Evolutionary conservation across 2,329 filamentous ascomycete genomes (phyloP).

Genomic region (Domatiomyces globalis): DNA sequence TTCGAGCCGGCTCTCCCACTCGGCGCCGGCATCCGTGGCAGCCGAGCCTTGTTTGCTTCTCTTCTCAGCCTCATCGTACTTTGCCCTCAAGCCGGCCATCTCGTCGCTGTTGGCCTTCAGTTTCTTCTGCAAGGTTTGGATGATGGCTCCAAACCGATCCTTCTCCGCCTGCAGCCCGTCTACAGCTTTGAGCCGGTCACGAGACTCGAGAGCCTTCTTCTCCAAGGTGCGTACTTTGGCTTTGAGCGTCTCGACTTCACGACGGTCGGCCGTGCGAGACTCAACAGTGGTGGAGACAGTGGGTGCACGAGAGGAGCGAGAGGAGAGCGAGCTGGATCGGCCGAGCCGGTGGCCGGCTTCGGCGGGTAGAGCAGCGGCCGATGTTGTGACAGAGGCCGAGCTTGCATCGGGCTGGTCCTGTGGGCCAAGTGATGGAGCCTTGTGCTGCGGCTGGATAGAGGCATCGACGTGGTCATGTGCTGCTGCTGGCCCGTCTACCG

Average conservation of each 20-base stretch:
- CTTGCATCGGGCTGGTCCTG: background rate
- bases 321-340: background rate
- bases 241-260: slow-evolving; percentile 76
- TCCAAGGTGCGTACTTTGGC: slow-evolving; percentile 77
- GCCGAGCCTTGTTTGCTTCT: slow-evolving; percentile 46
- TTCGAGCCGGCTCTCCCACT: slow-evolving; percentile 74
- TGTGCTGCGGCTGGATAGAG: no score
- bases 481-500: background rate
- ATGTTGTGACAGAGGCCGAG: background rate
- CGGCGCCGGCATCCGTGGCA: slow-evolving; percentile 46
- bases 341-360: no score
- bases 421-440: no score
- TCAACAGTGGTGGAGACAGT: background rate
- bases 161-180: slow-evolving; percentile 54
- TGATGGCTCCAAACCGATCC: slow-evolving; percentile 54
- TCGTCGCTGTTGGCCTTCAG: slow-evolving; percentile 76
- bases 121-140: slow-evolving; percentile 81
- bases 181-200: slow-evolving; percentile 66
- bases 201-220: slow-evolving; percentile 70
- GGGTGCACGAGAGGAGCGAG: background rate
- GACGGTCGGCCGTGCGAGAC: slow-evolving; percentile 32
- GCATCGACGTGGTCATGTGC: background rate
- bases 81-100: slow-evolving; percentile 57
- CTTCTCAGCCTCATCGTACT: slow-evolving; percentile 60
- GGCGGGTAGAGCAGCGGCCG: background rate